Percentiles rank a stretch among this genome's conserved stretches.
Evolutionary conservation across 164 flowering plant species (phyloP).

Genomic region (Magnolia sinica): DNA sequence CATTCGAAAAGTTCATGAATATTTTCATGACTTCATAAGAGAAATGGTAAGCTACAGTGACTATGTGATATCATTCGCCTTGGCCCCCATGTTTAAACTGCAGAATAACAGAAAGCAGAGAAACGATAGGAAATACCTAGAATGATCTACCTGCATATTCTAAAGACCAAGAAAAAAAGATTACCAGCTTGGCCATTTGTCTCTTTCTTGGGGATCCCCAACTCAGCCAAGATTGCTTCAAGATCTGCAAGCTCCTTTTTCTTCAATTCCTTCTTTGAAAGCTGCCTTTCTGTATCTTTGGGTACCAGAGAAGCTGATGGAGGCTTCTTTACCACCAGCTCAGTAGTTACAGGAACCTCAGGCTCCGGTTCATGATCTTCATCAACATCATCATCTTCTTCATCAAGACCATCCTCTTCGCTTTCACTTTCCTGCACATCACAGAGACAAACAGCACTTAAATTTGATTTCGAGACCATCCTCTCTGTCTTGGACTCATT

Average conservation of each 20-base stretch:
- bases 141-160: not conserved
- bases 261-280: conserved; percentile 87
- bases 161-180: not conserved
- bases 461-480: no score
- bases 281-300: conserved; percentile 82
- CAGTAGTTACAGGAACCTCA: conserved; percentile 38
- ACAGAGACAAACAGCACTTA: no score
- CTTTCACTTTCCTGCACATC: conserved; percentile 73
- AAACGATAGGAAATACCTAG: not conserved
- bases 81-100: not conserved
- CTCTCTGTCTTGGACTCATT: no score
- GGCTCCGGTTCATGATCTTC: conserved; percentile 65
- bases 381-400: conserved; percentile 60
- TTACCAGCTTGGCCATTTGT: conserved; percentile 53
- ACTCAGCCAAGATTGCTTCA: conserved; percentile 80
- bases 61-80: no score
- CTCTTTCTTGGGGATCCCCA: conserved; percentile 52
- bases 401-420: conserved; percentile 67
- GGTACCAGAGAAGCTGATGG: conserved; percentile 40
- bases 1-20: not conserved
- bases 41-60: not conserved
- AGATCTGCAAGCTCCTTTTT: conserved; percentile 88
- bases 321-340: conserved; percentile 42
- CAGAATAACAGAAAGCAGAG: not conserved
- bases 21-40: not conserved